Conservation (phyloP, 2,329 filamentous ascomycete genomes). For the Aureobasidium leucospermi region DNA sequence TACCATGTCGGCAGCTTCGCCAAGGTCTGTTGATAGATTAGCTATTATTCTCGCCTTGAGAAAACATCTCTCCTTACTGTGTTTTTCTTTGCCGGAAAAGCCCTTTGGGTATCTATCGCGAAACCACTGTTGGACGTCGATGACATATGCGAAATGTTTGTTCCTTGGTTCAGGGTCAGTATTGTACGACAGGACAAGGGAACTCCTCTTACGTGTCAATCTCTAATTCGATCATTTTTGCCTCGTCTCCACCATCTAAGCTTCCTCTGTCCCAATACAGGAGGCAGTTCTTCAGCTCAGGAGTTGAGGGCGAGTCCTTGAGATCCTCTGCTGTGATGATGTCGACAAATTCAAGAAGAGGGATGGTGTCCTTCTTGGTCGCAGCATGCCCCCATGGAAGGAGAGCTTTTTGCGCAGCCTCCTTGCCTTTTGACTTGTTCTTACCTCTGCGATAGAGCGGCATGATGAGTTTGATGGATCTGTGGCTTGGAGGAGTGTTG, state of each 20-base stretch:
- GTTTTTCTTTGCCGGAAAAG: too few relatives aligned
- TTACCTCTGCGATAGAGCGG: too few relatives aligned
- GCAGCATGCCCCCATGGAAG: background rate
- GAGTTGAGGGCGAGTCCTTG: background rate
- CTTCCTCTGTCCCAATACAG: background rate
- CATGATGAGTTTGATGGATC: background rate
- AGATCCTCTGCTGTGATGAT: background rate
- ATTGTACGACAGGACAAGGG: background rate
- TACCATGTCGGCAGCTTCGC: too few relatives aligned
- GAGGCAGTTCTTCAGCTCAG: background rate
- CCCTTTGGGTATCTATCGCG: too few relatives aligned
- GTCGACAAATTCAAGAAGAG: background rate
- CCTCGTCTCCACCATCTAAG: background rate
- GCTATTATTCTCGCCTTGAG: too few relatives aligned
- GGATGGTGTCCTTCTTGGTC: background rate
- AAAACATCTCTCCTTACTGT: too few relatives aligned
- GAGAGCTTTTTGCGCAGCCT: background rate
- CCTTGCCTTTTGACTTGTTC: background rate
- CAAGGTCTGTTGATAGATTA: too few relatives aligned
- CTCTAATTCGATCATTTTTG: background rate
- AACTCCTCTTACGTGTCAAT: background rate
- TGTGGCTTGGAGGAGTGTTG: background rate
- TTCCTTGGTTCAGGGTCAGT: background rate
- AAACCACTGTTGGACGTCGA: too few relatives aligned
- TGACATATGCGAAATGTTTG: too few relatives aligned